Evolutionary conservation across 1,284 basidiomycete genomes (phyloP).

Genomic region (Fomitopsis palustris): DNA sequence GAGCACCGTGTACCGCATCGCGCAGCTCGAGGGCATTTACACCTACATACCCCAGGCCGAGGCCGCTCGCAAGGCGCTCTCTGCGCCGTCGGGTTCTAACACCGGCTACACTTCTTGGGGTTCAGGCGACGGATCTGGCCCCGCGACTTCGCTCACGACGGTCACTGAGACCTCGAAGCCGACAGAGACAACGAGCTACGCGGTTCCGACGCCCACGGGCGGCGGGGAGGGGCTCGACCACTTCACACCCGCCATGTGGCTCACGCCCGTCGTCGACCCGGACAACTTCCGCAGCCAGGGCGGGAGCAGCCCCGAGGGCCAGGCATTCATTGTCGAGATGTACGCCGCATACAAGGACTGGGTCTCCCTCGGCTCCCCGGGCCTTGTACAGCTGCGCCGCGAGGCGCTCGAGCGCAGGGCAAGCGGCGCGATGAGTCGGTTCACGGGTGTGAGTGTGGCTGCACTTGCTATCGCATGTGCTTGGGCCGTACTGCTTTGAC

Average conservation of each 20-base stretch:
- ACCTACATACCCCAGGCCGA: slow-evolving; percentile 58
- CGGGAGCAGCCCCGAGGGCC: slow-evolving; percentile 45
- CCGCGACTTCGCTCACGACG: slow-evolving; percentile 6
- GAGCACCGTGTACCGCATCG: slow-evolving; percentile 70
- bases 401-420: no score
- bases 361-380: slow-evolving; percentile 34
- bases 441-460: no score
- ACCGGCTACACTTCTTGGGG: not conserved
- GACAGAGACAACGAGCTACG: not conserved
- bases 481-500: no score
- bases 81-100: slow-evolving; percentile 20
- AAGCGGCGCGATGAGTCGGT: no score
- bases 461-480: no score
- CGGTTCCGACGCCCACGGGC: slow-evolving; percentile 5
- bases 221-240: slow-evolving; percentile 33
- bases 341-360: slow-evolving; percentile 52
- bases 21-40: slow-evolving; percentile 47
- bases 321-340: slow-evolving; percentile 54
- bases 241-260: slow-evolving; percentile 50
- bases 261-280: slow-evolving; percentile 53
- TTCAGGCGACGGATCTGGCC: slow-evolving; percentile 6
- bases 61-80: slow-evolving; percentile 47
- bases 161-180: slow-evolving; percentile 9
- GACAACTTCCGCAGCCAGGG: slow-evolving; percentile 35
- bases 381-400: slow-evolving; percentile 13